Evolutionary conservation across 2,329 filamentous ascomycete genomes (phyloP).

Genomic region (Diaporthe caulivora): DNA sequence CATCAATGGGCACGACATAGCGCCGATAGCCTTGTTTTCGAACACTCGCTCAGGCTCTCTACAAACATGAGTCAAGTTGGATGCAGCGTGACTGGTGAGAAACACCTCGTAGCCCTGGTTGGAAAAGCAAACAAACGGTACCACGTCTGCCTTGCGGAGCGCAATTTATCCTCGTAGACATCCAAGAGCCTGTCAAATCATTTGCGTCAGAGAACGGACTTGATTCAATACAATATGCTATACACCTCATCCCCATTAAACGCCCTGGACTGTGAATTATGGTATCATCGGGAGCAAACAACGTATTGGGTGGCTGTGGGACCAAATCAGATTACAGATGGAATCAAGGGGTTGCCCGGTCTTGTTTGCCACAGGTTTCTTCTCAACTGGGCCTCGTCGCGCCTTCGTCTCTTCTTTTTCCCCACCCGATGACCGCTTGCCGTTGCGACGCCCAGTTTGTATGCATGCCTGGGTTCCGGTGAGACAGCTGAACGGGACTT

Average conservation of each 20-base stretch:
- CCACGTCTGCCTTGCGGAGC: neutral
- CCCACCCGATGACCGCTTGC: slow-evolving; percentile 21
- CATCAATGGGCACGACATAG: neutral
- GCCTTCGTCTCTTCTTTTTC: neutral
- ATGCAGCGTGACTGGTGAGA: neutral
- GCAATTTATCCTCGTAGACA: neutral
- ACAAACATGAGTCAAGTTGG: neutral
- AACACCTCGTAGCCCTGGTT: neutral
- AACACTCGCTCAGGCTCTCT: neutral
- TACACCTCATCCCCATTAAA: neutral
- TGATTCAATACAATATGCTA: neutral
- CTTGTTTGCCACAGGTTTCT: slow-evolving; percentile 23
- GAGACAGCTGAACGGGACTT: neutral
- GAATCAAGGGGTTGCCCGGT: slow-evolving; percentile 1
- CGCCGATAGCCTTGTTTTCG: neutral
- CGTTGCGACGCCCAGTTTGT: slow-evolving; percentile 27
- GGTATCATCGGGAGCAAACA: slow-evolving; percentile 33
- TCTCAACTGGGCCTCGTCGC: slow-evolving; percentile 22
- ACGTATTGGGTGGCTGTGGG: neutral
- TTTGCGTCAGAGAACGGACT: neutral
- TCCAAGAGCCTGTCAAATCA: neutral
- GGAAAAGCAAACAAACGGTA: neutral
- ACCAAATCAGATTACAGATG: slow-evolving; percentile 11
- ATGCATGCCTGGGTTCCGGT: neutral
- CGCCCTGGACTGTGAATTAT: slow-evolving; percentile 5